phyloP scores from a whole-genome alignment of 2,329 filamentous ascomycete genomes.

The Diaporthe vaccinii region DNA sequence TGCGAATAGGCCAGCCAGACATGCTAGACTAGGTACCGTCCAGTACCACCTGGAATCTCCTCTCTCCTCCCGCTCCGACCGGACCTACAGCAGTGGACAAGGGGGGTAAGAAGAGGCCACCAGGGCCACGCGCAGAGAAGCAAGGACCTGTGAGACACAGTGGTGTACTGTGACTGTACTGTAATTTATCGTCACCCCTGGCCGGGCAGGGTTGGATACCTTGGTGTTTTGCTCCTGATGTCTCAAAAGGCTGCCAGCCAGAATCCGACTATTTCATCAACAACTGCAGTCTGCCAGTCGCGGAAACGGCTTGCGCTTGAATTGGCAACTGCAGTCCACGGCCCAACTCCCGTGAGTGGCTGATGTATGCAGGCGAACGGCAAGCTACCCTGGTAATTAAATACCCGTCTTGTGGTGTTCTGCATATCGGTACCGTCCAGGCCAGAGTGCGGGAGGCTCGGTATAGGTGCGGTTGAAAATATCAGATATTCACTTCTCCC shows the following conservation, averaged over 20 bases:
- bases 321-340: neutral
- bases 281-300: neutral
- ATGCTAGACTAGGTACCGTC: neutral
- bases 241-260: neutral
- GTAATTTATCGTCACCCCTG: slow-evolving; percentile 8
- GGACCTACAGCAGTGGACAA: neutral
- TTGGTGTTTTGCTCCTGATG: neutral
- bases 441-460: neutral
- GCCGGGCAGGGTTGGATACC: neutral
- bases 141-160: neutral
- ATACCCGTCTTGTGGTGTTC: neutral
- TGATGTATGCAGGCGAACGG: slow-evolving; percentile 2
- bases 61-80: slow-evolving; percentile 22
- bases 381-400: neutral
- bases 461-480: neutral
- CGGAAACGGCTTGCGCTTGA: neutral
- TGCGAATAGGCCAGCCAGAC: slow-evolving; percentile 6
- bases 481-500: neutral
- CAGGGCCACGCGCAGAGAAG: neutral
- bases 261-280: neutral
- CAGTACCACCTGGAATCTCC: slow-evolving; percentile 15
- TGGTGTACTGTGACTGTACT: slow-evolving; percentile 1
- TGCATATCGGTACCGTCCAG: neutral
- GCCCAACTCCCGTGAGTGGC: neutral
- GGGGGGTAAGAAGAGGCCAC: neutral